phyloP scores from a whole-genome alignment of 768 basidiomycete species.

The Tricholoma bakamatsutake region DNA sequence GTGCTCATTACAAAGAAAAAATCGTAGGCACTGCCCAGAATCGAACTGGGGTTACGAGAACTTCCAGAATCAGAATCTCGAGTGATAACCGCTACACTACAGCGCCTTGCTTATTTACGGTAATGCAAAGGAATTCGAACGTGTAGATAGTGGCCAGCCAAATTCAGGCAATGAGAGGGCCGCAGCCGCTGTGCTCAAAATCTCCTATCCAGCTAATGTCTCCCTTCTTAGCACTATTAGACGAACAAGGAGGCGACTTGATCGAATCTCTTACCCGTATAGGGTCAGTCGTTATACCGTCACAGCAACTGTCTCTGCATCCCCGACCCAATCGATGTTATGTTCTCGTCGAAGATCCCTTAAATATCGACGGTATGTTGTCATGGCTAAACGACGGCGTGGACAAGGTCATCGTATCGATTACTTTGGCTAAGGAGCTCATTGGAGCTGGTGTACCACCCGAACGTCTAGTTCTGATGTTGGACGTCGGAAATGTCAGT shows the following conservation, averaged over 20 bases:
- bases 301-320: constrained; percentile 23
- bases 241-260: constrained; percentile 41
- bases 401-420: constrained; percentile 72
- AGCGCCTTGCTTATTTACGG: constrained; percentile 10
- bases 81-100: constrained; percentile 27
- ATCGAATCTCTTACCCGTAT: constrained; percentile 63
- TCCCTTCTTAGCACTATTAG: constrained; percentile 58
- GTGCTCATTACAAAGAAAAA: no score
- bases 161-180: no score
- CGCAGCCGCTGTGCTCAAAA: no score
- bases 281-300: constrained; percentile 64
- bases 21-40: constrained; percentile 31
- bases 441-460: constrained; percentile 58
- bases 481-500: constrained; percentile 68
- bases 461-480: constrained; percentile 67
- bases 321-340: constrained; percentile 36
- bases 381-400: constrained; percentile 73
- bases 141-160: neutral
- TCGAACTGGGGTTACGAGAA: constrained; percentile 36
- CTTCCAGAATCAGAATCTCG: constrained; percentile 18
- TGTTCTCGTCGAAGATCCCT: constrained; percentile 50
- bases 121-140: neutral
- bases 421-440: constrained; percentile 58
- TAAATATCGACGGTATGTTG: constrained; percentile 50
- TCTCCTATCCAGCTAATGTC: constrained; percentile 25